Percentiles rank a stretch among this genome's conserved stretches.
Evolutionary conservation across 305 asterid genomes (phyloP).

Genomic region (Solanum hybrid): DNA sequence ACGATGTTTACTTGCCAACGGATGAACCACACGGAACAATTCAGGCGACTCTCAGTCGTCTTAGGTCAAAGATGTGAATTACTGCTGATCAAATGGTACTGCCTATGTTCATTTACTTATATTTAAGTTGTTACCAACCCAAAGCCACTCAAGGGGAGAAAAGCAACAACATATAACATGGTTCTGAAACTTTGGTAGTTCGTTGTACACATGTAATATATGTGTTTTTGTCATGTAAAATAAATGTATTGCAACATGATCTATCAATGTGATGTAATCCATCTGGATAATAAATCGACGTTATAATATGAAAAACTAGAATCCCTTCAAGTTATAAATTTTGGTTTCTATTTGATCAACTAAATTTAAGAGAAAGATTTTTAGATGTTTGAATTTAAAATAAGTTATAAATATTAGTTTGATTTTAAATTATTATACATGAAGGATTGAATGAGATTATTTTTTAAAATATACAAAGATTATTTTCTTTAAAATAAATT

Average conservation of each 20-base stretch:
- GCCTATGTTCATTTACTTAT: background rate
- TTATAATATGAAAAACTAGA: background rate
- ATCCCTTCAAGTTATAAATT: background rate
- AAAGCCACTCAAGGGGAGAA: background rate
- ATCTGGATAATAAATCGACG: background rate
- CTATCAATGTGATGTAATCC: background rate
- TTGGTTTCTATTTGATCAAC: background rate
- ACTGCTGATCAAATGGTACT: background rate
- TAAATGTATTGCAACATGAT: background rate
- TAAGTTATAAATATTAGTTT: too few species aligned
- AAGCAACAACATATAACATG: background rate
- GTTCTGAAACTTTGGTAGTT: background rate
- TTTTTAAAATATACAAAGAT: too few species aligned
- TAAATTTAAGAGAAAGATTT: too few species aligned
- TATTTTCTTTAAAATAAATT: background rate
- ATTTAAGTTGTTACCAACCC: background rate
- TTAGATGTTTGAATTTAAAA: too few species aligned
- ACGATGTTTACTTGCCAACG: conserved; percentile 79
- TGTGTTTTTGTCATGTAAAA: background rate
- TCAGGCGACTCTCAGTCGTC: conserved; percentile 76
- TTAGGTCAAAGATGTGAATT: conserved; percentile 56
- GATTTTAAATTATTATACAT: too few species aligned
- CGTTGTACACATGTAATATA: background rate
- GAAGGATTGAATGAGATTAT: too few species aligned
- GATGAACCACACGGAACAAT: conserved; percentile 95